A percentile compares a stretch with the other conserved stretches of the same genome.
Evolutionary conservation across 1,139 yeast genomes (phyloP).

Genomic region (Debaryomyces fabryi): DNA sequence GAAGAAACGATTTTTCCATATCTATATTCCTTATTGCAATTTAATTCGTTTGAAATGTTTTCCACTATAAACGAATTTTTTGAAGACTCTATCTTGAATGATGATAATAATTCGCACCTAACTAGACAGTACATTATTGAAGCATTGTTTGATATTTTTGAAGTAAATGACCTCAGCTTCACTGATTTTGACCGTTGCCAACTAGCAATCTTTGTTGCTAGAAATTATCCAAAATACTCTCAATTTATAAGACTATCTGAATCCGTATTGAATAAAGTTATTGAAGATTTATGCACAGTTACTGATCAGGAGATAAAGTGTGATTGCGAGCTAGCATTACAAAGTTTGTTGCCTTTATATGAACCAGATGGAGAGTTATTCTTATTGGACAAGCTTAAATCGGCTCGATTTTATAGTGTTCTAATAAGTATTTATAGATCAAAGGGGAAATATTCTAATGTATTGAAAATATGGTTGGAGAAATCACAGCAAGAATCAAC

Average conservation of each 20-base stretch:
- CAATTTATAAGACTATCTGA: conserved; percentile 78
- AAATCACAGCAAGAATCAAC: conserved; percentile 13
- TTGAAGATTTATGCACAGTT: conserved; percentile 54
- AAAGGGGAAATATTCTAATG: conserved; percentile 54
- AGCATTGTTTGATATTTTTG: conserved; percentile 58
- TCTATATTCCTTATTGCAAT: conserved; percentile 49
- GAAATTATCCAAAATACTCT: conserved; percentile 77
- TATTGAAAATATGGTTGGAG: conserved; percentile 42
- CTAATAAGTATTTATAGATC: conserved; percentile 58
- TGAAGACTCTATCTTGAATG: conserved; percentile 71
- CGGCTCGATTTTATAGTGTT: conserved; percentile 59
- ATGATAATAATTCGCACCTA: conserved; percentile 40
- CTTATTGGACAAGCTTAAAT: conserved; percentile 53
- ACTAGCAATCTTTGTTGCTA: conserved; percentile 68
- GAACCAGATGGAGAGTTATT: conserved; percentile 54
- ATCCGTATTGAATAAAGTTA: conserved; percentile 48
- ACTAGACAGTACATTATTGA: conserved; percentile 70
- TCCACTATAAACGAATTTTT: conserved; percentile 74
- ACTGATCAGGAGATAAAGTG: conserved; percentile 39
- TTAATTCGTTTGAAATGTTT: conserved; percentile 59
- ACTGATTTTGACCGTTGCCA: conserved; percentile 38
- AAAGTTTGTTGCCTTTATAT: conserved; percentile 63
- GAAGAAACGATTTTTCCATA: conserved; percentile 61
- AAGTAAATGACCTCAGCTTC: conserved; percentile 33
- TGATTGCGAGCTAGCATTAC: conserved; percentile 76